Conservation (phyloP, 2,329 filamentous ascomycete genomes). For the Eurotiales sp. region DNA sequence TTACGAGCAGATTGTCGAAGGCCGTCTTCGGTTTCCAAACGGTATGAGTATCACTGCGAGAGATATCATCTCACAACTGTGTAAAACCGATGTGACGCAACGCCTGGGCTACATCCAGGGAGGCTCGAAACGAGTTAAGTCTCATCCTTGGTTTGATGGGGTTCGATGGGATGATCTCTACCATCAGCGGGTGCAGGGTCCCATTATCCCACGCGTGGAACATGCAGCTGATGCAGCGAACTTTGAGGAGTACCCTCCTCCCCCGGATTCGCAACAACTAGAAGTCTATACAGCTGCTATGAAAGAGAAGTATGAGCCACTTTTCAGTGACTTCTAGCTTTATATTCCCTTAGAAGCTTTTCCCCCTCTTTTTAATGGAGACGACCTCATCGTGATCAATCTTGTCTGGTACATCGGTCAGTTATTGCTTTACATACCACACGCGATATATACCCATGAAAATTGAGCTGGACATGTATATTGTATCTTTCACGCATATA, state of each 20-base stretch:
- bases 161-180: slow-evolving; percentile 63
- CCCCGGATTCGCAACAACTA: slow-evolving; percentile 49
- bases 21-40: slow-evolving; percentile 57
- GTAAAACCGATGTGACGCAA: slow-evolving; percentile 61
- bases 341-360: not conserved
- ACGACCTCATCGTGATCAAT: not conserved
- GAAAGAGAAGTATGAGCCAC: slow-evolving; percentile 56
- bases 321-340: slow-evolving; percentile 58
- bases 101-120: slow-evolving; percentile 61
- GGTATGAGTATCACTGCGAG: slow-evolving; percentile 57
- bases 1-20: slow-evolving; percentile 65
- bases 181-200: slow-evolving; percentile 56
- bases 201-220: slow-evolving; percentile 59
- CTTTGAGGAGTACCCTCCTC: slow-evolving; percentile 62
- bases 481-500: not conserved
- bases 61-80: slow-evolving; percentile 59
- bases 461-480: slow-evolving; percentile 8
- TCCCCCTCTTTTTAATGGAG: not conserved
- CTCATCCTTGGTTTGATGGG: slow-evolving; percentile 59
- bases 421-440: not conserved
- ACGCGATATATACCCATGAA: slow-evolving; percentile 5
- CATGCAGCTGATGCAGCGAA: slow-evolving; percentile 60
- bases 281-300: slow-evolving; percentile 58
- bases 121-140: slow-evolving; percentile 56
- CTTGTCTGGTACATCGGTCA: not conserved